Conservation (phyloP, 192 early-diverging fungal genomes). For the Jimgerdemannia lactiflua region DNA sequence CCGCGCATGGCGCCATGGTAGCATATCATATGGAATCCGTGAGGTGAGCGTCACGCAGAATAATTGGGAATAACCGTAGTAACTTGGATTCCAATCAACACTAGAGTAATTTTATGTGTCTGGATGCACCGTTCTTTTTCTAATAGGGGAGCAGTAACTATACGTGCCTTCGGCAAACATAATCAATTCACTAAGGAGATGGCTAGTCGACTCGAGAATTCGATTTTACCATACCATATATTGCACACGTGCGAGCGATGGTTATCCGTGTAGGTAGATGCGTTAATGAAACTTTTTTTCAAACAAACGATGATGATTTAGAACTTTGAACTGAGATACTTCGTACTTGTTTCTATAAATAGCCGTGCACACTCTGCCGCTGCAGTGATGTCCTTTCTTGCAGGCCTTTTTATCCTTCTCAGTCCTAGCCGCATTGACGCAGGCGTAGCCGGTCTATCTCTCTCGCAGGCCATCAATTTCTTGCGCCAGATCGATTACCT, state of each 20-base stretch:
- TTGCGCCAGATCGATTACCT: slow-evolving; percentile 22
- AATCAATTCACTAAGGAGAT: slow-evolving; percentile 63
- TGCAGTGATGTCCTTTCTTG: slow-evolving; percentile 63
- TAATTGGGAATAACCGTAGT: too few species aligned
- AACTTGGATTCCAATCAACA: too few species aligned
- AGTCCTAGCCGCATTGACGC: slow-evolving; percentile 55
- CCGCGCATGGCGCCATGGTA: too few species aligned
- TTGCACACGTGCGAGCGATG: slow-evolving; percentile 76
- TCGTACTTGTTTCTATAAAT: slow-evolving; percentile 29
- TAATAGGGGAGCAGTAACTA: slow-evolving; percentile 63
- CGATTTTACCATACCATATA: slow-evolving; percentile 75
- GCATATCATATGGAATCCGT: too few species aligned
- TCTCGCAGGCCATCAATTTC: slow-evolving; percentile 73
- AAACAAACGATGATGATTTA: too few species aligned
- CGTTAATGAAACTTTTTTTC: neutral
- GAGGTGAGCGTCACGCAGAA: too few species aligned
- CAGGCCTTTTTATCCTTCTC: slow-evolving; percentile 61
- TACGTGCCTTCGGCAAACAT: slow-evolving; percentile 76
- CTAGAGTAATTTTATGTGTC: too few species aligned
- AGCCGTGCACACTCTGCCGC: slow-evolving; percentile 70
- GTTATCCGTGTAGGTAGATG: slow-evolving; percentile 42
- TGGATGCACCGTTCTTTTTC: too few species aligned
- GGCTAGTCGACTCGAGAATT: slow-evolving; percentile 53
- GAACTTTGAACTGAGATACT: too few species aligned
- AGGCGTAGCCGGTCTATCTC: slow-evolving; percentile 83